Evolutionary conservation across 441 rosid genomes (phyloP).

Genomic region (Gossypium davidsonii): DNA sequence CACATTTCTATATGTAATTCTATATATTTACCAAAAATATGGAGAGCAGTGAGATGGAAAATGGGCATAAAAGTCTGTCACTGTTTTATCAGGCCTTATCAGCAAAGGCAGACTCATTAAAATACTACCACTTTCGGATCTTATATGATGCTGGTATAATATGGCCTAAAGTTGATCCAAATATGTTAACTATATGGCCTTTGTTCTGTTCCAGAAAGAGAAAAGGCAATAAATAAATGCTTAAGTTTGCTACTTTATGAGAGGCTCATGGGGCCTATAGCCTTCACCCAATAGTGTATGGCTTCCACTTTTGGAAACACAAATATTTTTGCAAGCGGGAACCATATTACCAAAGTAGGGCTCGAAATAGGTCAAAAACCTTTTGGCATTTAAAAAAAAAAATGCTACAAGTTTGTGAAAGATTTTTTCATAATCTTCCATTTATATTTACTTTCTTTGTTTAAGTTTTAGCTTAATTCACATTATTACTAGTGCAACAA

Average conservation of each 20-base stretch:
- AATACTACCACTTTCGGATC: background rate
- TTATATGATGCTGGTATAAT: background rate
- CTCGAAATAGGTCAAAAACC: too few species aligned
- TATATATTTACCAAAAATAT: background rate
- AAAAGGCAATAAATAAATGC: background rate
- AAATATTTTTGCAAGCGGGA: too few species aligned
- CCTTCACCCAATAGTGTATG: background rate
- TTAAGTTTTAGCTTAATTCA: too few species aligned
- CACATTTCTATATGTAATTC: too few species aligned
- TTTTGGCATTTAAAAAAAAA: too few species aligned
- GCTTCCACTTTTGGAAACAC: too few species aligned
- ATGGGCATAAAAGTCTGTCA: background rate
- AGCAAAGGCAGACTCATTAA: background rate
- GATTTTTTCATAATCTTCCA: too few species aligned
- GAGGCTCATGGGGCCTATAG: background rate
- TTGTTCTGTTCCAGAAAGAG: background rate
- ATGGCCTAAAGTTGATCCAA: background rate
- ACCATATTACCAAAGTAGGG: too few species aligned
- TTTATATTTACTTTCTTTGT: too few species aligned
- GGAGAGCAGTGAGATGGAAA: background rate
- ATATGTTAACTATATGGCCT: background rate
- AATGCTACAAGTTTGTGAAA: too few species aligned
- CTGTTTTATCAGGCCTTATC: background rate
- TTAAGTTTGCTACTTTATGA: background rate
- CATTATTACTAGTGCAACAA: too few species aligned